phyloP scores from a whole-genome alignment of 805 yeast species.

The Brettanomyces sp. region DNA sequence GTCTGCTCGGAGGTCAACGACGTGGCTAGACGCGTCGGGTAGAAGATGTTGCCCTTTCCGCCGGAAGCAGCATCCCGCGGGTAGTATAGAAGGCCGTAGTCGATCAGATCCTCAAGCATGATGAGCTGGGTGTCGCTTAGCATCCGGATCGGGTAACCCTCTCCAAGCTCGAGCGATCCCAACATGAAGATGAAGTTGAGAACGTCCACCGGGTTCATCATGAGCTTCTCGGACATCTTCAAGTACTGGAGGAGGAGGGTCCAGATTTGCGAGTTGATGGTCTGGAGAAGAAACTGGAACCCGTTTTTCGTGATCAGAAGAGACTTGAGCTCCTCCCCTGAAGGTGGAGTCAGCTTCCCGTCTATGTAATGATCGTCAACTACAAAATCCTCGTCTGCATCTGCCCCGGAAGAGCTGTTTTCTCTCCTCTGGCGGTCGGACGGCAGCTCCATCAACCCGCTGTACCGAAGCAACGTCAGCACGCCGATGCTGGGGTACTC shows the following conservation, averaged over 20 bases:
- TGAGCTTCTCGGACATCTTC: slow-evolving; percentile 69
- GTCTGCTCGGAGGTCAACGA: slow-evolving; percentile 79
- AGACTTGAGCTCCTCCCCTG: slow-evolving; percentile 17
- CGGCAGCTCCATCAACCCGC: slow-evolving; percentile 78
- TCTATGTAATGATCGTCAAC: slow-evolving; percentile 6
- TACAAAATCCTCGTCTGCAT: slow-evolving; percentile 5
- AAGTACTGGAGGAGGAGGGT: slow-evolving; percentile 79
- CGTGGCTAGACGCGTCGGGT: slow-evolving; percentile 86
- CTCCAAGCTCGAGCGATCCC: slow-evolving; percentile 87
- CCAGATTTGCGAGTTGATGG: slow-evolving; percentile 92
- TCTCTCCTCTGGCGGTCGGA: slow-evolving; percentile 22
- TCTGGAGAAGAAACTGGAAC: slow-evolving; percentile 88
- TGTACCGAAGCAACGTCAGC: slow-evolving; percentile 60
- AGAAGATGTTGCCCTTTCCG: slow-evolving; percentile 41
- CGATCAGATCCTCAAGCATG: slow-evolving; percentile 83
- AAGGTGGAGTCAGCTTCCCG: slow-evolving; percentile 8
- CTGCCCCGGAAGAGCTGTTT: slow-evolving; percentile 10
- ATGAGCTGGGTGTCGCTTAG: slow-evolving; percentile 72
- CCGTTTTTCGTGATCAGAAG: slow-evolving; percentile 82
- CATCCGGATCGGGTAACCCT: slow-evolving; percentile 64
- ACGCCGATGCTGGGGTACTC: slow-evolving; percentile 76
- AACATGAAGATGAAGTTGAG: slow-evolving; percentile 87
- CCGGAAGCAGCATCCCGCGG: slow-evolving; percentile 29
- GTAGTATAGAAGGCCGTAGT: slow-evolving; percentile 78
- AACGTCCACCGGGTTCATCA: slow-evolving; percentile 95